phyloP scores from a whole-genome alignment of 768 basidiomycete genomes.

The Psilocybe cubensis region DNA sequence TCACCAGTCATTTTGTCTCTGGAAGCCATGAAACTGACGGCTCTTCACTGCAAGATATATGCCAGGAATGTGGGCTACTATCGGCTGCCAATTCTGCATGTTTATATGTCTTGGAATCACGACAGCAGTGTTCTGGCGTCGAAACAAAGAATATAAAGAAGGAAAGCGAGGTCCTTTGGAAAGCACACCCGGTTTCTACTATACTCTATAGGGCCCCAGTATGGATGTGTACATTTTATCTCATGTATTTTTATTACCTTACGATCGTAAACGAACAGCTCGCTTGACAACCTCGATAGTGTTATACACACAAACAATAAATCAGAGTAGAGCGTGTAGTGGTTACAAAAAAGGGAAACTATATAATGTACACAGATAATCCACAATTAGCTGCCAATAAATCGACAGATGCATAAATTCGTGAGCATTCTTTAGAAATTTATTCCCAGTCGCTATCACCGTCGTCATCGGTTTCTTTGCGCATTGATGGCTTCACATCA shows the following conservation, averaged over 20 bases:
- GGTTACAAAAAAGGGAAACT: not conserved
- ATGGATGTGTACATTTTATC: not conserved
- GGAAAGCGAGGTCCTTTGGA: slow-evolving; percentile 33
- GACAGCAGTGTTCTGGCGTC: slow-evolving; percentile 16
- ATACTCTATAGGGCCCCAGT: slow-evolving; percentile 30
- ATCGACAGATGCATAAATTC: not conserved
- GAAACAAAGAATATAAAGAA: slow-evolving; percentile 20
- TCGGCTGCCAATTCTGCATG: slow-evolving; percentile 19
- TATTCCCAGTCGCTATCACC: slow-evolving; percentile 73
- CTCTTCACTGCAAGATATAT: slow-evolving; percentile 17
- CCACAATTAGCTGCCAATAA: not conserved
- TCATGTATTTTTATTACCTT: not conserved
- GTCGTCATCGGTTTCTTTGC: slow-evolving; percentile 43
- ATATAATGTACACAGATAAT: slow-evolving; percentile 4
- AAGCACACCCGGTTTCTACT: slow-evolving; percentile 36
- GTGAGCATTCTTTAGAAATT: not conserved
- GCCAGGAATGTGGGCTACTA: slow-evolving; percentile 24
- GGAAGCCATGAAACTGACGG: not conserved
- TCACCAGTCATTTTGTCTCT: slow-evolving; percentile 55
- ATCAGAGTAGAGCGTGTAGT: not conserved
- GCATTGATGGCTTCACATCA: slow-evolving; percentile 31
- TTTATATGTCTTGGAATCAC: slow-evolving; percentile 17
- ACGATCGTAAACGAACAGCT: not conserved
- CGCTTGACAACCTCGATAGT: not conserved
- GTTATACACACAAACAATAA: not conserved